phyloP scores from a whole-genome alignment of 345 rosid species.

The Brassica cretica region DNA sequence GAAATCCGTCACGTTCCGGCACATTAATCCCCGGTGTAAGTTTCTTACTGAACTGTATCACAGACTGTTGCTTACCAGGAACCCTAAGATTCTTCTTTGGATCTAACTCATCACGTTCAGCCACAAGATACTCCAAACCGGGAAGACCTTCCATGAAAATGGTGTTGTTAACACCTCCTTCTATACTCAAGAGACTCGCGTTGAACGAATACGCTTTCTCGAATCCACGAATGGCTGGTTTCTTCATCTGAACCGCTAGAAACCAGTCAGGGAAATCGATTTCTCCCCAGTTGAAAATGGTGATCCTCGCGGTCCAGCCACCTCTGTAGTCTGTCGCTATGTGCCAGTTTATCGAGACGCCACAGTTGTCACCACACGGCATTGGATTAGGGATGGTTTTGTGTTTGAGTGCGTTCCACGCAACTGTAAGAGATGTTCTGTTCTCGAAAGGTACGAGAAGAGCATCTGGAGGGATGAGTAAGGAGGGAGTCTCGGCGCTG shows the following conservation, averaged over 20 bases:
- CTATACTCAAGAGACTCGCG: constrained; percentile 44
- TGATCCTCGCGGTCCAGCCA: constrained; percentile 93
- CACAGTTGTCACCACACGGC: constrained; percentile 92
- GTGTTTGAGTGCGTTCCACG: constrained; percentile 84
- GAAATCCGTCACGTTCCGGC: constrained; percentile 79
- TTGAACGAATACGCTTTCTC: constrained; percentile 81
- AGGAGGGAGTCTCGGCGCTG: constrained; percentile 58
- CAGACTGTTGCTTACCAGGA: constrained; percentile 94
- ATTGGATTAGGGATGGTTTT: constrained; percentile 64
- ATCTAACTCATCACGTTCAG: constrained; percentile 59
- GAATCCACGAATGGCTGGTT: constrained; percentile 67
- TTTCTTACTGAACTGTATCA: constrained; percentile 82
- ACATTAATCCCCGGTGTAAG: constrained; percentile 66
- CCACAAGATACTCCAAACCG: constrained; percentile 77
- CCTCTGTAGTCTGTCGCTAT: constrained; percentile 64
- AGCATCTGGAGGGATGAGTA: constrained; percentile 86
- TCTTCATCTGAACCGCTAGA: constrained; percentile 65
- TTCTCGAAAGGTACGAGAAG: constrained; percentile 86
- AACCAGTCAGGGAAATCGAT: constrained; percentile 82
- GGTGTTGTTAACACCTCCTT: constrained; percentile 59
- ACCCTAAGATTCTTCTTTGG: constrained; percentile 60
- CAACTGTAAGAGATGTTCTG: constrained; percentile 56
- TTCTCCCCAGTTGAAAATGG: constrained; percentile 88
- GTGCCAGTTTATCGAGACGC: constrained; percentile 96
- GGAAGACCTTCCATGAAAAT: constrained; percentile 76